Conservation (phyloP, 2,329 filamentous ascomycete genomes). For the Hymenoscyphus fraxineus region DNA sequence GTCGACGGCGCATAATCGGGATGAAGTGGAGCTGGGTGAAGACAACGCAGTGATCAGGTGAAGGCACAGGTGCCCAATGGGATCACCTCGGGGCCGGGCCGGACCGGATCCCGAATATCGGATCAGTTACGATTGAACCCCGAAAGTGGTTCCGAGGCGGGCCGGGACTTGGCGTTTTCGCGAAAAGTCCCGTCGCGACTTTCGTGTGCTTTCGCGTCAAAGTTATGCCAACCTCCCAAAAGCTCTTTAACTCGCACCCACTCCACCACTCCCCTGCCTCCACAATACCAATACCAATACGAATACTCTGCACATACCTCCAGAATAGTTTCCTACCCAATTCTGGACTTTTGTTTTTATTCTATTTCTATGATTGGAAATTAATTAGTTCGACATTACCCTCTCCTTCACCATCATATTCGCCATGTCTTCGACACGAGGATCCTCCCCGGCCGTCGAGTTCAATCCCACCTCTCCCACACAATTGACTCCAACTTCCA, state of each 20-base stretch:
- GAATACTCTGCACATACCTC: neutral
- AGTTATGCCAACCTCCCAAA: neutral
- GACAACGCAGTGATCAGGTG: neutral
- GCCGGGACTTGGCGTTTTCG: neutral
- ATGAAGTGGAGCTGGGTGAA: neutral
- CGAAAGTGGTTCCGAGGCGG: too few relatives aligned
- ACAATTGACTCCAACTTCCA: constrained; percentile 49
- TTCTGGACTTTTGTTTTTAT: neutral
- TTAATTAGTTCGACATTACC: constrained; percentile 9
- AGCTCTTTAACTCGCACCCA: too few relatives aligned
- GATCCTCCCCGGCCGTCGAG: constrained; percentile 44
- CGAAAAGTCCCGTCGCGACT: constrained; percentile 7
- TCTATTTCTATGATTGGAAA: constrained; percentile 5
- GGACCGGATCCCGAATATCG: too few relatives aligned
- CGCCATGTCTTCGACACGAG: constrained; percentile 47
- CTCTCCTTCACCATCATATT: neutral
- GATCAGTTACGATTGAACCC: too few relatives aligned
- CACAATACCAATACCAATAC: constrained; percentile 2
- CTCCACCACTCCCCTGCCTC: neutral
- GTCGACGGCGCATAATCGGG: neutral
- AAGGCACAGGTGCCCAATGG: neutral
- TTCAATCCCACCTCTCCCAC: constrained; percentile 41
- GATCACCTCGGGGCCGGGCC: too few relatives aligned
- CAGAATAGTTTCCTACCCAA: neutral
- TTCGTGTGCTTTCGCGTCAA: neutral